Conservation (phyloP, 202 grass and related monocot species). For the Setaria italica region DNA sequence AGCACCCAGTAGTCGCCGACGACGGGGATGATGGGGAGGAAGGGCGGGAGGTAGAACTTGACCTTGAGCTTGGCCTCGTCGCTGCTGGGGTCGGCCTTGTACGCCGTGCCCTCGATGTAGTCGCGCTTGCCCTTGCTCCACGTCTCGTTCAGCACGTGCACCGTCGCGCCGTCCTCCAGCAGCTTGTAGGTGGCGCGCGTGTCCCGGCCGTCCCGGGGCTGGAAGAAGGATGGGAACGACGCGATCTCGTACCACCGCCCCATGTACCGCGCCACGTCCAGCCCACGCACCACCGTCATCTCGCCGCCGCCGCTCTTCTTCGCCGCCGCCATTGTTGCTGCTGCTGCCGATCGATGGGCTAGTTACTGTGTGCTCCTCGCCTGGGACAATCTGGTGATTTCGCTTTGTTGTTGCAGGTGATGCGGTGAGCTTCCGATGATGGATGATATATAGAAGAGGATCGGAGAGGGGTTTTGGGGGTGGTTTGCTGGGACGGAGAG, state of each 20-base stretch:
- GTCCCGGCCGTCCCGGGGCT: conserved; percentile 75
- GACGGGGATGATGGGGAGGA: conserved; percentile 89
- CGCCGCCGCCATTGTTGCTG: too few relatives aligned
- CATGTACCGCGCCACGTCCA: conserved; percentile 83
- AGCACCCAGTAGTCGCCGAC: conserved; percentile 93
- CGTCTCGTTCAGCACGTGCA: conserved; percentile 95
- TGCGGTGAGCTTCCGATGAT: neutral
- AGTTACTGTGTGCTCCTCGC: too few relatives aligned
- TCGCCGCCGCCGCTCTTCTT: conserved; percentile 54
- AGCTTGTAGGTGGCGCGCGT: conserved; percentile 87
- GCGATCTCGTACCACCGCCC: conserved; percentile 97
- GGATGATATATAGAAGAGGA: conserved; percentile 30
- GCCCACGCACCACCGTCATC: conserved; percentile 74
- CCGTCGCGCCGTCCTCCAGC: conserved; percentile 75
- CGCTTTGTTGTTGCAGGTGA: conserved; percentile 4
- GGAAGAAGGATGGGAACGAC: conserved; percentile 71
- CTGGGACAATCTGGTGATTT: neutral
- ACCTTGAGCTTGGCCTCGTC: conserved; percentile 99
- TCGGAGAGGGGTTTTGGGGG: neutral
- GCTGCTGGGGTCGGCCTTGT: conserved; percentile 76
- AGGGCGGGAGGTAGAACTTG: conserved; percentile 94
- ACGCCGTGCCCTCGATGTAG: conserved; percentile 86
- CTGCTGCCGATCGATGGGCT: too few relatives aligned
- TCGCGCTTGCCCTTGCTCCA: conserved; percentile 77
- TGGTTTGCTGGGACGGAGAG: neutral